phyloP scores from a whole-genome alignment of 73 alveolate species.

The Durusdinium trenchii region DNA sequence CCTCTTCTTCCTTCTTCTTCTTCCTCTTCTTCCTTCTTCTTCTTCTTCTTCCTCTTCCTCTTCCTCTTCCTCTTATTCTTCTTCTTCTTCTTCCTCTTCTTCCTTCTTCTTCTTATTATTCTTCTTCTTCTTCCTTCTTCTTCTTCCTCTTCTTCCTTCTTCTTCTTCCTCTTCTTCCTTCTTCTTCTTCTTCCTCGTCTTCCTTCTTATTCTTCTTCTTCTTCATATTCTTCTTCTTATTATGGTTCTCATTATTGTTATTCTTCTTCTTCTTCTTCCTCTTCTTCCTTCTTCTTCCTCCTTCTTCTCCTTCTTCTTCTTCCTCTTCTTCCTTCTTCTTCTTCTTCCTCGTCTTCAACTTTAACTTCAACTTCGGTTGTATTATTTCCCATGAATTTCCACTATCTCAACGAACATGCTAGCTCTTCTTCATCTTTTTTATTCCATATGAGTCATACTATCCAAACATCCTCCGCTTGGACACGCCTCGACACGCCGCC shows the following conservation, averaged over 20 bases:
- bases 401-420: neutral
- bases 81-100: no score
- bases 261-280: neutral
- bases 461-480: neutral
- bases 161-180: neutral
- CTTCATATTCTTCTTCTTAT: neutral
- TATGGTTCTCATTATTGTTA: neutral
- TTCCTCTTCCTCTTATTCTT: no score
- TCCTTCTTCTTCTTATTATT: no score
- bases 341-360: neutral
- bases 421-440: neutral
- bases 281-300: neutral
- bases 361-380: no score
- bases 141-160: neutral
- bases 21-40: no score
- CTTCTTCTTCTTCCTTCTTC: neutral
- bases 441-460: neutral
- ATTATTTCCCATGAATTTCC: neutral
- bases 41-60: neutral
- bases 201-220: neutral
- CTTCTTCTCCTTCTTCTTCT: neutral
- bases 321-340: neutral
- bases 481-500: conserved; percentile 6
- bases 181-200: neutral
- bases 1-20: no score